Percentiles rank a stretch among this genome's conserved stretches.
Evolutionary conservation across 768 basidiomycete genomes (phyloP).

Genomic region (Xerocomus brunneocitrinus): DNA sequence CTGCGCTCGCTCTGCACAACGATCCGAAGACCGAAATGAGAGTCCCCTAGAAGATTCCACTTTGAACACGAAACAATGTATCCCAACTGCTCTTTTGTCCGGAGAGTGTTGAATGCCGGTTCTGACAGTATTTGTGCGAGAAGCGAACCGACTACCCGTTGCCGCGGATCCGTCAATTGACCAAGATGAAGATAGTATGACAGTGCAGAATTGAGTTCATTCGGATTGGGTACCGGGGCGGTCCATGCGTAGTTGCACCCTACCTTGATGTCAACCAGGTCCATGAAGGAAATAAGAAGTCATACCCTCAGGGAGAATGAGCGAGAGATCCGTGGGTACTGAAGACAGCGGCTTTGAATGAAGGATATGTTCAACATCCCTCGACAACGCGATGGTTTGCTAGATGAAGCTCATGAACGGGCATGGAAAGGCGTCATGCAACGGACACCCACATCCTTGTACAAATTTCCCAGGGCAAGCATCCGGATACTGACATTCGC

Average conservation of each 20-base stretch:
- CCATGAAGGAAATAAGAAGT: neutral
- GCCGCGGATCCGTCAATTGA: constrained; percentile 52
- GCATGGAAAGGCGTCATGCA: neutral
- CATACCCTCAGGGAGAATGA: constrained; percentile 71
- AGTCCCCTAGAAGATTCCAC: constrained; percentile 58
- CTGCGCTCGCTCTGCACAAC: constrained; percentile 85
- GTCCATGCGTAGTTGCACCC: constrained; percentile 70
- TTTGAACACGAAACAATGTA: constrained; percentile 74
- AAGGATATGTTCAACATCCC: constrained; percentile 66
- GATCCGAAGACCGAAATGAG: constrained; percentile 73
- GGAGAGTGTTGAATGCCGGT: constrained; percentile 84
- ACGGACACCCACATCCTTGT: constrained; percentile 59
- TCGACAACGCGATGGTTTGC: constrained; percentile 75
- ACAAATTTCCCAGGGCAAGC: constrained; percentile 80
- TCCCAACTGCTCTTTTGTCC: constrained; percentile 94
- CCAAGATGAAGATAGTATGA: constrained; percentile 86
- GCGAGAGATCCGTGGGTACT: constrained; percentile 39
- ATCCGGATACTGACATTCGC: constrained; percentile 64
- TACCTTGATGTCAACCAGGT: constrained; percentile 29
- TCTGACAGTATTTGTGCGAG: constrained; percentile 85
- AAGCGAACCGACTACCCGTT: constrained; percentile 65
- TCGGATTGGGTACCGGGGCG: constrained; percentile 67
- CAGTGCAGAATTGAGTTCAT: constrained; percentile 82
- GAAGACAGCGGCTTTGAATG: constrained; percentile 42
- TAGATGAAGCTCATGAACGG: constrained; percentile 27